phyloP scores from a whole-genome alignment of 2,329 filamentous ascomycete species.

The Cladosporium sp. region DNA sequence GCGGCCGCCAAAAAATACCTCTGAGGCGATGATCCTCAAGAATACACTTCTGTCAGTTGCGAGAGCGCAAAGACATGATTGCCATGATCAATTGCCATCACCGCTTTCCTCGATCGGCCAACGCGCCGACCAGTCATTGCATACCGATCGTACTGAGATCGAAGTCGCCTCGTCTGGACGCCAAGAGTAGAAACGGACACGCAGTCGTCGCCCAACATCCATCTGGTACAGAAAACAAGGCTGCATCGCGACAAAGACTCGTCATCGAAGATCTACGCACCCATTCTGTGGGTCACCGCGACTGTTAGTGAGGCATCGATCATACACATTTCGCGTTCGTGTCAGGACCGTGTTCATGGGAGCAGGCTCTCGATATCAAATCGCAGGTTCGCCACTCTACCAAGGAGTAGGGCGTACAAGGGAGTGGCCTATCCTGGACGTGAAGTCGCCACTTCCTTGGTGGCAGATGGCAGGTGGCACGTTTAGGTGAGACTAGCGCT shows the following conservation, averaged over 20 bases:
- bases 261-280: neutral
- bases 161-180: neutral
- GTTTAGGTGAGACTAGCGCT: neutral
- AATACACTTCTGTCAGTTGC: neutral
- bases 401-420: neutral
- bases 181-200: neutral
- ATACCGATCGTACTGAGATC: neutral
- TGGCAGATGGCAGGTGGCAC: neutral
- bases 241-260: neutral
- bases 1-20: conserved; percentile 78
- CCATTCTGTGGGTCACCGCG: neutral
- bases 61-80: neutral
- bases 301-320: neutral
- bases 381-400: neutral
- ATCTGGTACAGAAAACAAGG: neutral
- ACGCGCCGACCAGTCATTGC: neutral
- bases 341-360: neutral
- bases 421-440: neutral
- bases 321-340: neutral
- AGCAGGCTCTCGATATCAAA: neutral
- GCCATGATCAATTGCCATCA: neutral
- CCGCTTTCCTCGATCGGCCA: neutral
- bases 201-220: neutral
- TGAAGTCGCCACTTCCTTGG: neutral
- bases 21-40: neutral